Base-by-base conservation (phyloP, 305 asterid genomes). In the Stenogyne calaminthoides region DNA sequence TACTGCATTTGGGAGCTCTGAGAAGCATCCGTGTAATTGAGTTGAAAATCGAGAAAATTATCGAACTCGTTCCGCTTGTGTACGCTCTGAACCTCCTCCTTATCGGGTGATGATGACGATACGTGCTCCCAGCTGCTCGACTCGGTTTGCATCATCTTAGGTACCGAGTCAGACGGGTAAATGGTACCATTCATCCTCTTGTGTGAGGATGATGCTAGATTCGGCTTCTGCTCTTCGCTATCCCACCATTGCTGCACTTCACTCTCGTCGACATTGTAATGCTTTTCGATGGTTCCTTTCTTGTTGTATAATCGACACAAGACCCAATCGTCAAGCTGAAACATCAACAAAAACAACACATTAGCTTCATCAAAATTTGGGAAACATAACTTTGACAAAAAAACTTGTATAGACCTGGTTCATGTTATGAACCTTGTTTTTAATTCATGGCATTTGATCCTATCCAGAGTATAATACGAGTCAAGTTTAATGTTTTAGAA, bases 101-200 rank as follows among this genome's bases (percentile, higher is more conserved):
- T 76, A 29, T 84, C 95, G 0, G 88, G 77, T 11, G 77, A 87
- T 1, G 70, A 58, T n/a, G 70, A 58, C 0, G 70, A 58, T 37
- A 74, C 86, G 4, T 85, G 88, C 78, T 78, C 95, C 1, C 89
- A 87, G 76, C 90, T 81, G 22, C 92, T 89, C 27, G 95, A 87
- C 67, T 89, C 88, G 0, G 89, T 73, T 34, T 85, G 86, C 80
- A 75, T 36, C 77, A 9, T 54, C 60, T 78, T 84, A 3, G 84
- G 89, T 19, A 68, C 39, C 62, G 92, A 85, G 27, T 79, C 86
- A 25, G 29, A 25, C 29, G 29, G 29, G 29, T 25, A 1, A 0
- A 84, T 79, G 16, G 79, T 73, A 19, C 78, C 88, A 5, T 54
- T 74, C 76, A 16, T 56, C 27, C 25, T 14, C 34, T 16, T 2